Base-by-base conservation (phyloP, 1,139 yeast genomes). In the Scheffersomyces parashehatae region DNA sequence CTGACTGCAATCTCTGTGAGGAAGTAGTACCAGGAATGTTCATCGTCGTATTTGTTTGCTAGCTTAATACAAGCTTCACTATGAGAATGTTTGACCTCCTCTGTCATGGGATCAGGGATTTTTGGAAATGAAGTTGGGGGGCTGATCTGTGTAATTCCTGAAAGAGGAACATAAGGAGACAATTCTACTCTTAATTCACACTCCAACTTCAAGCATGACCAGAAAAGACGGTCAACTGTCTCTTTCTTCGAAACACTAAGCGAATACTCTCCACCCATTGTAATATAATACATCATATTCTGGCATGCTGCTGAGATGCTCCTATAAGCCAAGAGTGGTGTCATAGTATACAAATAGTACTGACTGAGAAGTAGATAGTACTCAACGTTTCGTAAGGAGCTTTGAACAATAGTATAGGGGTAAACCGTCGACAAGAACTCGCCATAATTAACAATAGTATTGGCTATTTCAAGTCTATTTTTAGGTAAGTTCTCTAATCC, bases 1-100 rank as follows among this genome's bases (percentile, higher is more conserved):
- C 81, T 55, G 7, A 74, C 67, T 0, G 78, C 78, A n/a, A 75
- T 64, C 50, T 76, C 81, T 0, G 81, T 75, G 36, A 76, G 56
- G 48, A 68, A 75, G 48, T 59, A 76, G 54, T 73, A 73, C 81
- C 81, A 76, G 15, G 76, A 64, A 41, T 70, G 64, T 43, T 70
- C 71, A 43, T 62, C 73, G 50, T 63, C 72, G 46, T 51, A 73
- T 43, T 50, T 63, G 29, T 58, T 51, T 0, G 75, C 70, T 26
- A 68, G 48, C 41, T 48, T 52, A 1, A 67, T 36, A 40, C 68
- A 60, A 14, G 61, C 62, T n/a, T 55, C 57, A 40, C 67, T 65
- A 49, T 67, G 67, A 15, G 52, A 46, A 10, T 45, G 42, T 15
- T 39, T 49, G 14, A 43, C 45, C 20, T 40, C 49, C 5, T 50